phyloP scores from a whole-genome alignment of 495 filamentous ascomycete species.

The Aspergillus biplanus region DNA sequence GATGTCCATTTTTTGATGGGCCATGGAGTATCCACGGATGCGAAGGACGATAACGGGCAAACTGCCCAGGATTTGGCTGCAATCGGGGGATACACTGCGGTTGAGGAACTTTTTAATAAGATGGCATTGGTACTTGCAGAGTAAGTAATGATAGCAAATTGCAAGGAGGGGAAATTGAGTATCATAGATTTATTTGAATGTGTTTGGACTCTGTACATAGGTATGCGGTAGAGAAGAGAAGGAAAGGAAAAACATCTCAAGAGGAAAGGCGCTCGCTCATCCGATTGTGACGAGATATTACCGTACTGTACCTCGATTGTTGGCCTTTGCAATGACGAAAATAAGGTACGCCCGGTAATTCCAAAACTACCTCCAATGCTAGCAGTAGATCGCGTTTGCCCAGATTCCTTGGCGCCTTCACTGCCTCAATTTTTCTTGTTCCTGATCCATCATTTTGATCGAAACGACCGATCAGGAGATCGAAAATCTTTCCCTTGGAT shows the following conservation, averaged over 20 bases:
- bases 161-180: constrained; percentile 1
- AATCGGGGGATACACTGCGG: constrained; percentile 18
- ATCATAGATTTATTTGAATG: neutral
- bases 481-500: too few species aligned
- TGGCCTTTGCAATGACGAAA: neutral
- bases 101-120: constrained; percentile 24
- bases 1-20: constrained; percentile 32
- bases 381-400: too few species aligned
- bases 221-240: neutral
- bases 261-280: neutral
- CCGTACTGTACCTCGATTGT: neutral
- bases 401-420: too few species aligned
- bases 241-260: neutral
- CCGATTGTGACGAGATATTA: neutral
- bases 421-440: too few species aligned
- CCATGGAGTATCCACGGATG: constrained; percentile 25
- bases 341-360: too few species aligned
- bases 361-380: too few species aligned
- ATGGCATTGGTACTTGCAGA: constrained; percentile 22
- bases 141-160: constrained; percentile 6
- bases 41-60: constrained; percentile 29
- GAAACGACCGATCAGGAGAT: too few species aligned
- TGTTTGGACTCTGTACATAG: neutral
- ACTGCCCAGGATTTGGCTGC: constrained; percentile 29
- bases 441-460: too few species aligned